These are phyloP conservation scores for Schwanniomyces yamadae DNA, from an alignment of 805 yeast species.

Conservation along the genomic window DNA sequence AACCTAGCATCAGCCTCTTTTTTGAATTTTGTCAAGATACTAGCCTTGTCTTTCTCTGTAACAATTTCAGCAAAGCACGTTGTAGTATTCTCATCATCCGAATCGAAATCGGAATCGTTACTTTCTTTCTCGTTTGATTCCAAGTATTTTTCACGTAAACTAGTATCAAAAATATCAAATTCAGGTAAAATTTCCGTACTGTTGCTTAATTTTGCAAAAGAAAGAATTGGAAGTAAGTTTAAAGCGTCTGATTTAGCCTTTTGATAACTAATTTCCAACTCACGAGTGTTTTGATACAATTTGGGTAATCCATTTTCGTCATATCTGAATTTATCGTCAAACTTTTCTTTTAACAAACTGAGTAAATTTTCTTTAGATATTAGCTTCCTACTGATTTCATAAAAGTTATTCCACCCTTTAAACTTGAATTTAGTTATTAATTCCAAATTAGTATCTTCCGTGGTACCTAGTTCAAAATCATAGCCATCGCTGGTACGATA, in stretches of 20 bases:
- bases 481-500: conserved; percentile 22
- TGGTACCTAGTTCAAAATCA: conserved; percentile 69
- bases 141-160: conserved; percentile 18
- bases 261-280: conserved; percentile 65
- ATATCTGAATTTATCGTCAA: conserved; percentile 81
- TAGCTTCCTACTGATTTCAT: conserved; percentile 57
- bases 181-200: conserved; percentile 63
- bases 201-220: conserved; percentile 52
- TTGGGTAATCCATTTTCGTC: conserved; percentile 81
- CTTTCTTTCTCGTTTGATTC: conserved; percentile 11
- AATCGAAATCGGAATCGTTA: conserved; percentile 23
- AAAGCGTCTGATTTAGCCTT: conserved; percentile 60
- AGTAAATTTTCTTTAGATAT: conserved; percentile 66
- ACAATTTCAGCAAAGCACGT: conserved; percentile 58
- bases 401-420: conserved; percentile 65
- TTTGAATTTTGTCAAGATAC: conserved; percentile 58
- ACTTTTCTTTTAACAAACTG: conserved; percentile 67
- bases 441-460: conserved; percentile 38
- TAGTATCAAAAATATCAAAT: conserved; percentile 39
- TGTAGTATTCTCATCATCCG: conserved; percentile 24
- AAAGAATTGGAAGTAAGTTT: conserved; percentile 55
- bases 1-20: conserved; percentile 76
- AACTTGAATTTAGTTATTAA: conserved; percentile 46
- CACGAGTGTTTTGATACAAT: conserved; percentile 71
- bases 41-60: conserved; percentile 54